These are phyloP conservation scores for Fusarium armeniacum DNA, from an alignment of 2,329 filamentous ascomycete species.

Conservation along the genomic window DNA sequence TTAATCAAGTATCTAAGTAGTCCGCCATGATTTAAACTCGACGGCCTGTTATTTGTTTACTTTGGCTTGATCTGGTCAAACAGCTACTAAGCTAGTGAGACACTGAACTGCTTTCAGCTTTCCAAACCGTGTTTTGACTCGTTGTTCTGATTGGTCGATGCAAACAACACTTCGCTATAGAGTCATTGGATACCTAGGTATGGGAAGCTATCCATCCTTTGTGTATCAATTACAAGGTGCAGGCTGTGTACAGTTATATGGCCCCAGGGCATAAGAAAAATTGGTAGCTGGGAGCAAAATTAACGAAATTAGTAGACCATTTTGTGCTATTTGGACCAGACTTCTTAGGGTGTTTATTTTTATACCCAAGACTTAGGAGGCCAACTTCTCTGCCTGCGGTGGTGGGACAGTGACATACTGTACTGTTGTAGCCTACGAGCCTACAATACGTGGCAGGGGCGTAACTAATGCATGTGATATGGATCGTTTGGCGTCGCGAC, in stretches of 20 bases:
- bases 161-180: not conserved
- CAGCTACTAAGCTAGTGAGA: not conserved
- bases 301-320: no score
- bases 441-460: constrained; percentile 22
- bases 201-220: not conserved
- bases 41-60: not conserved
- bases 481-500: constrained; percentile 6
- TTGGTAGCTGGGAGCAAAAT: no score
- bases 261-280: not conserved
- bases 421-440: not conserved
- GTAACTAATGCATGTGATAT: constrained; percentile 33
- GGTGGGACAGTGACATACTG: constrained; percentile 1
- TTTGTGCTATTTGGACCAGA: no score
- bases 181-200: no score
- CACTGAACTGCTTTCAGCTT: not conserved
- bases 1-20: not conserved
- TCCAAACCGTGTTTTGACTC: not conserved
- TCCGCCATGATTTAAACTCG: not conserved
- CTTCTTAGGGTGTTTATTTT: no score
- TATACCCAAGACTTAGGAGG: no score
- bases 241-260: not conserved
- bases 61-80: not conserved
- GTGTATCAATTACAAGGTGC: not conserved
- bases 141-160: not conserved
- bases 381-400: no score